Base-by-base conservation (phyloP, 2,329 filamentous ascomycete species). In the Phyllosticta paracitricarpa region DNA sequence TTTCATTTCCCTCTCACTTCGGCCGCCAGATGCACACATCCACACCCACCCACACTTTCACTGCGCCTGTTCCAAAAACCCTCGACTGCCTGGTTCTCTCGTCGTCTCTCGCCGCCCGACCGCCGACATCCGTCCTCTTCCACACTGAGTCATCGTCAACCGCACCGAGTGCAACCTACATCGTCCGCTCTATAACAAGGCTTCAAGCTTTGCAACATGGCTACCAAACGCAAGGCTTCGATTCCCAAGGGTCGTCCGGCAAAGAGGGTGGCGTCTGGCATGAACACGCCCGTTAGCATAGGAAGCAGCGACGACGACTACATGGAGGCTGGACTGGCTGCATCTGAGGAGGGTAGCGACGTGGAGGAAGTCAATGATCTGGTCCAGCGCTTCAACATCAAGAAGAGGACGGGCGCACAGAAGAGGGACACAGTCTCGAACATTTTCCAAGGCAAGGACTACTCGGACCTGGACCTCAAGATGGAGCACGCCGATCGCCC, bases 401-500 rank as follows among this genome's bases (percentile, higher is more conserved):
- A 52, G 53, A 56, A 26, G 61, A 40, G 35, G 10, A 28, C 8
- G 9, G 22, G 9, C n/a, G 22, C 22, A 9, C 19, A 30, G 25
- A 57, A 58, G 22, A 7, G 28, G 56, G 83, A 86, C 65, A 77
- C 82, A 9, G 80, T 83, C 56, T 84, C 82, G 61, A 76, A 76
- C 62, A 68, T 81, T 28, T 82, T 81, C 71, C 82, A 80, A 55
- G 81, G 83, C 66, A 83, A 84, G 65, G 91, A 99, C 74, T 94
- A 94, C 73, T 92, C 89, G 56, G 88, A 88, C 66, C 81, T 96
- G 48, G 79, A 84, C 48, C 79, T 97, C 66, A 97, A 97, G 75
- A 84, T 88, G 3, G 93, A 97, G 73, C 91, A 96, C 77, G 84
- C 87, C 65, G 91, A 92, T 70, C 87, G 94, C 17, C 94, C 94